Evolutionary conservation across 2,329 filamentous ascomycete species (phyloP).

Genomic region (Hawksworthiomyces lignivorus): DNA sequence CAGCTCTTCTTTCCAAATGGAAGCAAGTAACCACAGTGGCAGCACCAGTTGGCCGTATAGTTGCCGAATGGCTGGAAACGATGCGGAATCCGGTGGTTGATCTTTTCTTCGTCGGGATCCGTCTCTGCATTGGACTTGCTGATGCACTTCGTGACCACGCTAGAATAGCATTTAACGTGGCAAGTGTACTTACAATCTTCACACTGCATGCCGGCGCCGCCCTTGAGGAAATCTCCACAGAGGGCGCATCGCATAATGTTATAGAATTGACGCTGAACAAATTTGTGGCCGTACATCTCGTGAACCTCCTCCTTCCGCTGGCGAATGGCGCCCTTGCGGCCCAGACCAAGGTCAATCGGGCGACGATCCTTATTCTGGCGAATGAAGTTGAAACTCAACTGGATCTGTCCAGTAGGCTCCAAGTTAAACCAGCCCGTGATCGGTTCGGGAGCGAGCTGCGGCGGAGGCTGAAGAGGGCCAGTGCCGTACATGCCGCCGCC

Average conservation of each 20-base stretch:
- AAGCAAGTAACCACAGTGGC: constrained; percentile 93
- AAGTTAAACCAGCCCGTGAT: constrained; percentile 97
- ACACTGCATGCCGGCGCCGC: constrained; percentile 97
- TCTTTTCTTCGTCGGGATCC: constrained; percentile 97
- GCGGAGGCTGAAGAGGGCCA: constrained; percentile 32
- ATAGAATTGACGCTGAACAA: constrained; percentile 97
- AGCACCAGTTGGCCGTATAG: constrained; percentile 98
- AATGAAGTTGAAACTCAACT: constrained; percentile 82
- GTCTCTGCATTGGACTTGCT: constrained; percentile 98
- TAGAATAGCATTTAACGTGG: constrained; percentile 93
- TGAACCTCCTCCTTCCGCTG: constrained; percentile 97
- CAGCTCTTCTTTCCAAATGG: constrained; percentile 94
- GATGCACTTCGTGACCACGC: constrained; percentile 98
- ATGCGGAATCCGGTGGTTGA: constrained; percentile 98
- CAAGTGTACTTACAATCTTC: constrained; percentile 99
- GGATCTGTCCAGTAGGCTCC: constrained; percentile 87
- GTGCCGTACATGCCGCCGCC: constrained; percentile 18
- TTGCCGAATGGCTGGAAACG: constrained; percentile 96
- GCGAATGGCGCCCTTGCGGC: constrained; percentile 90
- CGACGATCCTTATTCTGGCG: constrained; percentile 82
- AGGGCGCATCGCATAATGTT: constrained; percentile 99
- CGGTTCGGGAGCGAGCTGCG: constrained; percentile 47
- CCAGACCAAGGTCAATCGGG: constrained; percentile 80
- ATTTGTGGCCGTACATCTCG: constrained; percentile 99
- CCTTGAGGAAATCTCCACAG: constrained; percentile 97